Percentiles rank a stretch among this genome's conserved stretches.
Evolutionary conservation across 164 flowering plant species (phyloP).

Genomic region (Cinnamomum chago): DNA sequence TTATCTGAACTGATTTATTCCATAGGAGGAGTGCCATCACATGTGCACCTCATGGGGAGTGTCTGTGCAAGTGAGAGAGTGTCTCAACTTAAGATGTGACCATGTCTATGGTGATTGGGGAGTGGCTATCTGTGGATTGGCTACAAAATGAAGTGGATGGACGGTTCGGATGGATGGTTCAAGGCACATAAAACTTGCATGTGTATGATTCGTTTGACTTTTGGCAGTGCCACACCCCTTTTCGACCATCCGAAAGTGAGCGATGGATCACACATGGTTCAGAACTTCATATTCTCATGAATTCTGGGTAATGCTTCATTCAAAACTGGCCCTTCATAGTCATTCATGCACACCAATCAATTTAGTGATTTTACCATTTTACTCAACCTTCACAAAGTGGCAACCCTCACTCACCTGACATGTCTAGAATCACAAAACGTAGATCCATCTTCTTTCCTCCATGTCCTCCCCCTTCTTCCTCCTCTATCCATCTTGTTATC

Average conservation of each 20-base stretch:
- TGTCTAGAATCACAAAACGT: constrained; percentile 47
- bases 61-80: too few species aligned
- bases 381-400: background rate
- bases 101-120: too few species aligned
- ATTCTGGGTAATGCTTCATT: too few species aligned
- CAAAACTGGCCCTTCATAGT: too few species aligned
- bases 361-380: too few species aligned
- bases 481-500: constrained; percentile 77
- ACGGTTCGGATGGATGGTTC: too few species aligned
- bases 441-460: constrained; percentile 27
- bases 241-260: background rate
- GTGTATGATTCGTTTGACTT: background rate
- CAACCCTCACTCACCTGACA: constrained; percentile 45
- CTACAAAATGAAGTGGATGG: too few species aligned
- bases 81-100: too few species aligned
- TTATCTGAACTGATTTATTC: background rate
- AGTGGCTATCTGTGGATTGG: too few species aligned
- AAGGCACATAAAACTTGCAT: background rate
- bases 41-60: too few species aligned
- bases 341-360: too few species aligned
- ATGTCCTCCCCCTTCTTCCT: constrained; percentile 41
- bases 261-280: background rate
- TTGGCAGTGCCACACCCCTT: background rate
- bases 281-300: background rate
- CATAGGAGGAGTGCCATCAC: background rate